Conservation (phyloP, 2,329 filamentous ascomycete species). For the Colletotrichum siamense region DNA sequence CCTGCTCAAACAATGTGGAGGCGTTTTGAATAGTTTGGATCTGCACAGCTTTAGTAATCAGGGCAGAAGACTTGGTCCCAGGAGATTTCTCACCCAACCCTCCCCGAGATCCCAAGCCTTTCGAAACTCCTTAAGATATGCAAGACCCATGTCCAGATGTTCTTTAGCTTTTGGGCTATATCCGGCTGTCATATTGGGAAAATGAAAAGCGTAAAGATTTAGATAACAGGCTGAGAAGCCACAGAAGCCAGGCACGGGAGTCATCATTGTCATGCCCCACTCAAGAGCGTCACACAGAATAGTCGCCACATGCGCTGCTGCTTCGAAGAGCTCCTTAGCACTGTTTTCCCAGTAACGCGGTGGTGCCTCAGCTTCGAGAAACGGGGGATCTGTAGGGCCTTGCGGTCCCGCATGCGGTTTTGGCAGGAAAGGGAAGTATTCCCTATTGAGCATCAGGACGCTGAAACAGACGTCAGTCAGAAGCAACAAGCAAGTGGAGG, state of each 20-base stretch:
- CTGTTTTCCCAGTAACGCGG: background rate
- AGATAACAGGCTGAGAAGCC: background rate
- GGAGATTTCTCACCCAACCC: background rate
- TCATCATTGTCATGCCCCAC: background rate
- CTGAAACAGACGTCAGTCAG: background rate
- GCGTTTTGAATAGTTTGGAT: background rate
- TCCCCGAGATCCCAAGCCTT: background rate
- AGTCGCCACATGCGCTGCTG: background rate
- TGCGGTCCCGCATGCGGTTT: background rate
- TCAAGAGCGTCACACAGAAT: background rate
- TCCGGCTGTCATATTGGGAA: background rate
- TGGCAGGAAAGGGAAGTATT: background rate
- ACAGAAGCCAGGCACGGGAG: background rate
- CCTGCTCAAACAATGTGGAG: background rate
- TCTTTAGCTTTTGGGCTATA: background rate
- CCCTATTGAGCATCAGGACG: background rate
- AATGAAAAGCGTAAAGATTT: background rate
- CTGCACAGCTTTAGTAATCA: rapidly evolving
- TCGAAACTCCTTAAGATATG: background rate
- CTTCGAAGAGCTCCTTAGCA: background rate
- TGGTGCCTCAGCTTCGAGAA: background rate
- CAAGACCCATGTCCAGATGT: background rate
- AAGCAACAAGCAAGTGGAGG: background rate
- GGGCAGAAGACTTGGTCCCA: background rate
- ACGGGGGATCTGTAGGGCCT: background rate